Percentiles rank a stretch among this genome's conserved stretches.
Evolutionary conservation across 2,329 filamentous ascomycete species (phyloP).

Genomic region (Pseudogymnoascus sp.): DNA sequence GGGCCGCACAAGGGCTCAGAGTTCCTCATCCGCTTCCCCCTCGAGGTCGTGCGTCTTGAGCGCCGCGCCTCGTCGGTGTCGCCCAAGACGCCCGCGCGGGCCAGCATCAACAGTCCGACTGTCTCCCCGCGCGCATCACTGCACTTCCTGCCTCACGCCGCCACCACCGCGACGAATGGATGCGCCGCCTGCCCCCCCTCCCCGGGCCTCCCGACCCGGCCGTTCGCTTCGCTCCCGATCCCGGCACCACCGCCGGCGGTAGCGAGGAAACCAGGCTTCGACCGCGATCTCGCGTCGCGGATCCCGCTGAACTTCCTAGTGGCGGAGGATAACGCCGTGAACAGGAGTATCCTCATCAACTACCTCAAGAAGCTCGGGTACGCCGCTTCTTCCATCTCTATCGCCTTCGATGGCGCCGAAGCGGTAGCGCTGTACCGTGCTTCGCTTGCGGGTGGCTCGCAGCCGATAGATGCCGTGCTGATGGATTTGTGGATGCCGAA

Average conservation of each 20-base stretch:
- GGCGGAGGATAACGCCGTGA: constrained; percentile 66
- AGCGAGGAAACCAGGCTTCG: constrained; percentile 30
- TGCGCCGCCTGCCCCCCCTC: background rate
- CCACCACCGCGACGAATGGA: background rate
- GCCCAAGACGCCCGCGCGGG: background rate
- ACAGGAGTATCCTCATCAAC: constrained; percentile 55
- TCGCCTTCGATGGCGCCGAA: constrained; percentile 61
- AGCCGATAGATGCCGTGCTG: constrained; percentile 51
- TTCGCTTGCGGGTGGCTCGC: constrained; percentile 28
- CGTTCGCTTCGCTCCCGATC: constrained; percentile 4
- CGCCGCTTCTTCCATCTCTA: constrained; percentile 40
- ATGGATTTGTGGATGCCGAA: constrained; percentile 75
- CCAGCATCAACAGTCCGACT: constrained; percentile 1
- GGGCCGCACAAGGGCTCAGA: constrained; percentile 55
- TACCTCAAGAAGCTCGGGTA: constrained; percentile 63
- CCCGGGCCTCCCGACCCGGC: background rate
- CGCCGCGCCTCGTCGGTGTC: background rate
- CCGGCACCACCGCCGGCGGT: constrained; percentile 9
- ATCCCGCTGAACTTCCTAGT: constrained; percentile 60
- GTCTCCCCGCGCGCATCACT: constrained; percentile 5
- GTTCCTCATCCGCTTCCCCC: constrained; percentile 58
- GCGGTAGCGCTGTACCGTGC: constrained; percentile 53
- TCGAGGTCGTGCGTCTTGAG: constrained; percentile 7
- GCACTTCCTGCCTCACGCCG: background rate
- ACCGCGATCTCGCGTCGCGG: constrained; percentile 48